Percentiles rank a stretch among this genome's conserved stretches.
These are phyloP conservation scores for Quercus bicolor DNA, from an alignment of 306 rosid species.

Conservation along the genomic window DNA sequence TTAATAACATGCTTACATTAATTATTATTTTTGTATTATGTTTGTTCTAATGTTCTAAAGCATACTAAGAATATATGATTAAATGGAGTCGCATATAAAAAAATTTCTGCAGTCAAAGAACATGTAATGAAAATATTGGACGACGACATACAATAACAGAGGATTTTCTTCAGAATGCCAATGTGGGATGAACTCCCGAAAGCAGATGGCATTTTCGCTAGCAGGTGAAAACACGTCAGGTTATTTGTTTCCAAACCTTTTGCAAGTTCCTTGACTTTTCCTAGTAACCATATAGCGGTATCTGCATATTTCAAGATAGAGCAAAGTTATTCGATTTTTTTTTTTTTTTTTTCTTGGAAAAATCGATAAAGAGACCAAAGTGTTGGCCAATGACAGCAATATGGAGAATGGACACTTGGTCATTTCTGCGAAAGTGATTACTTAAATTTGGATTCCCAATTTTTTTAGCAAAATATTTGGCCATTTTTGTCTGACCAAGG, in stretches of 20 bases:
- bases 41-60: not conserved
- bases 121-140: too few relatives aligned
- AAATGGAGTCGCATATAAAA: not conserved
- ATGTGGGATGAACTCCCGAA: not conserved
- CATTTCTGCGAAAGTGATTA: not conserved
- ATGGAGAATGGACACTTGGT: not conserved
- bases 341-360: too few relatives aligned
- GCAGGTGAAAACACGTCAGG: not conserved
- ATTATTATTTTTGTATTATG: not conserved
- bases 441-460: not conserved
- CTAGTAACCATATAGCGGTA: not conserved
- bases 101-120: not conserved
- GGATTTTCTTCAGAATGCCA: not conserved
- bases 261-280: not conserved
- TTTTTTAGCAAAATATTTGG: not conserved
- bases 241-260: not conserved
- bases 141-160: not conserved
- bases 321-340: not conserved
- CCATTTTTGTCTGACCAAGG: not conserved
- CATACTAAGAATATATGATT: not conserved
- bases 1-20: not conserved
- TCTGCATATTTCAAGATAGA: not conserved
- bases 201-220: conserved; percentile 3
- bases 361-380: not conserved
- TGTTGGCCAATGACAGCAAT: not conserved